Base-by-base conservation (phyloP, 169 alveolate genomes). In the Theileria annulata region DNA sequence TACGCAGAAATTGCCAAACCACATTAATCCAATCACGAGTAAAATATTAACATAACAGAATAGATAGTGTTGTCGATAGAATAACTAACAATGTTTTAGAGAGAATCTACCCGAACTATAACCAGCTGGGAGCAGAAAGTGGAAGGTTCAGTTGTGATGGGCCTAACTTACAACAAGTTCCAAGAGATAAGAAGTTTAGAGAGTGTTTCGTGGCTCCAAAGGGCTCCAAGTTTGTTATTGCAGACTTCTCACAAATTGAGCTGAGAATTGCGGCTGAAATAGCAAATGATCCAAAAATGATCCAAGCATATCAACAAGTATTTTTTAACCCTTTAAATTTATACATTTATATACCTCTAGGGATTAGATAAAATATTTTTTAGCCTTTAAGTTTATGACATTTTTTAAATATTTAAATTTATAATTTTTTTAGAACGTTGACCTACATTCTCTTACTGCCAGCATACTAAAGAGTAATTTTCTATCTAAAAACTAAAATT, bases 141-240 rank as follows among this genome's bases (percentile, higher is more conserved):
- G 96, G 96, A 17, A 88, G 96, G 47, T 93, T 93, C 82, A 91
- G 95, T 68, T 92, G 96, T 79, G 96, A 93, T 51, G 80, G 88
- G 19, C 96, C 96, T 17, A 93, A 93, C 81, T 88, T 93, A 58
- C 96, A 93, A 78, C 96, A 93, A 66, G 90, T 93, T n/a, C 96
- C 96, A 4, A 69, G 96, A 23, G 95, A 93, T 67, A 68, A 75
- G 47, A 66, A 87, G 35, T 92, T 93, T 63, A 86, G 96, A 54
- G 94, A 88, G 68, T 92, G 95, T 80, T 93, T 92, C 64, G 91
- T 93, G 25, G 95, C 96, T 2, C 75, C 75, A 23, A 63, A 71
- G 48, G 88, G 91, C 35, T 59, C 87, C 85, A 90, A 89, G 62
- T 92, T 88, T 68, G 85, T 90, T 3, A 93, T 93, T 21, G 96